Conservation (phyloP, 768 basidiomycete genomes). For the Suillus bovinus region DNA sequence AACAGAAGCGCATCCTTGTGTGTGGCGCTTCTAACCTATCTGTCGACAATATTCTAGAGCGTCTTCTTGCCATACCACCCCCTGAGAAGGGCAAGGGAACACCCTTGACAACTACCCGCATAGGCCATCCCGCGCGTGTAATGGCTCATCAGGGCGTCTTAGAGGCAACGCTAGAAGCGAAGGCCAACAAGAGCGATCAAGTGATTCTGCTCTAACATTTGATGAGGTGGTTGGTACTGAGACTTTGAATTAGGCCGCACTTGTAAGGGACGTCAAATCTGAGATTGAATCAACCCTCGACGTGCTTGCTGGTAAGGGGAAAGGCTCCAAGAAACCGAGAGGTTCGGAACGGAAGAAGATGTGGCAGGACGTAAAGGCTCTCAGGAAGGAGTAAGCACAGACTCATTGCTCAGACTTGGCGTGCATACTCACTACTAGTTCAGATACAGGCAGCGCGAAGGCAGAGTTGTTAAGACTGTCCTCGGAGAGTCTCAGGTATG, state of each 20-base stretch:
- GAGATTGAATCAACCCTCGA: slow-evolving; percentile 76
- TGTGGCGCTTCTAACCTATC: slow-evolving; percentile 95
- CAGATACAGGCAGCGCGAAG: slow-evolving; percentile 89
- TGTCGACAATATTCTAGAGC: slow-evolving; percentile 93
- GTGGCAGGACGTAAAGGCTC: slow-evolving; percentile 83
- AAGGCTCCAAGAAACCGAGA: slow-evolving; percentile 68
- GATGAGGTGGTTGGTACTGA: background rate
- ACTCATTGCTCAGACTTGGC: background rate
- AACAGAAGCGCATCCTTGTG: slow-evolving; percentile 68
- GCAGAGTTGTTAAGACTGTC: slow-evolving; percentile 79
- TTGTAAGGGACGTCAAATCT: slow-evolving; percentile 86
- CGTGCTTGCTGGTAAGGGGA: slow-evolving; percentile 68
- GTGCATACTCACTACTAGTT: slow-evolving; percentile 1
- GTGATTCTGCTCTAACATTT: slow-evolving; percentile 26
- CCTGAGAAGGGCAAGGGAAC: slow-evolving; percentile 45
- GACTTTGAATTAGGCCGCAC: slow-evolving; percentile 54
- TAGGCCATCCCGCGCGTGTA: slow-evolving; percentile 95
- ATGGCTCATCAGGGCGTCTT: slow-evolving; percentile 69
- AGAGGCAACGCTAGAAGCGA: slow-evolving; percentile 69
- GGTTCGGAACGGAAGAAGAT: slow-evolving; percentile 77
- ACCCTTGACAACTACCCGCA: slow-evolving; percentile 67
- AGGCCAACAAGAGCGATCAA: slow-evolving; percentile 74
- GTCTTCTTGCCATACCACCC: slow-evolving; percentile 65
- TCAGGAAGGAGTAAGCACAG: slow-evolving; percentile 81
- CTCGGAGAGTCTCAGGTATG: slow-evolving; percentile 74